Evolutionary conservation across 805 yeast genomes (phyloP).

Genomic region (Yamadazyma kitorensis): DNA sequence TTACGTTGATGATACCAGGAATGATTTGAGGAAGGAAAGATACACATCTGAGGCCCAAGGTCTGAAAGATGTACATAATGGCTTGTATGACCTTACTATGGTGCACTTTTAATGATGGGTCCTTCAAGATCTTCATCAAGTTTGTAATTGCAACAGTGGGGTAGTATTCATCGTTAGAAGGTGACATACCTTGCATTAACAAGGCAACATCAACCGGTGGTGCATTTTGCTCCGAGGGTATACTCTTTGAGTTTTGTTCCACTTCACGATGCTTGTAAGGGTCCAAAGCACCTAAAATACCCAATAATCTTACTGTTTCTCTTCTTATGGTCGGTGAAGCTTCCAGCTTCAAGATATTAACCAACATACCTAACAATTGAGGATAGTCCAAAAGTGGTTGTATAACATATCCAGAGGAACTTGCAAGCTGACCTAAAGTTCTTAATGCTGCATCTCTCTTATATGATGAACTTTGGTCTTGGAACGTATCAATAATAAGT

Average conservation of each 20-base stretch:
- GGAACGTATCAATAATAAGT: slow-evolving; percentile 77
- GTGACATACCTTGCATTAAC: slow-evolving; percentile 91
- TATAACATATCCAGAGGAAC: slow-evolving; percentile 92
- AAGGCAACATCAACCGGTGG: slow-evolving; percentile 89
- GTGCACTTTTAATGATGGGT: slow-evolving; percentile 78
- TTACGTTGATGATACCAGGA: slow-evolving; percentile 82
- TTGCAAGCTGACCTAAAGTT: slow-evolving; percentile 83
- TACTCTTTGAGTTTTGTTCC: slow-evolving; percentile 61
- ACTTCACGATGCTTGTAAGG: slow-evolving; percentile 94
- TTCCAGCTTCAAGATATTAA: slow-evolving; percentile 79
- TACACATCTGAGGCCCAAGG: slow-evolving; percentile 84
- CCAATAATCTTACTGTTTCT: slow-evolving; percentile 85
- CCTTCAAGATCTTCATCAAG: slow-evolving; percentile 78
- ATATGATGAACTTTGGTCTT: slow-evolving; percentile 85
- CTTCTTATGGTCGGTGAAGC: slow-evolving; percentile 69
- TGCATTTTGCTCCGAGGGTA: slow-evolving; percentile 71
- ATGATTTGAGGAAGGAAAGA: slow-evolving; percentile 84
- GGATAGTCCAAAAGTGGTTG: slow-evolving; percentile 93
- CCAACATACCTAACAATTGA: slow-evolving; percentile 75
- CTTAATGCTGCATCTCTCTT: slow-evolving; percentile 88
- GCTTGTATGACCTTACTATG: slow-evolving; percentile 95
- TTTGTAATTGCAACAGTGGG: slow-evolving; percentile 93
- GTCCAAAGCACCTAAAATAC: slow-evolving; percentile 94
- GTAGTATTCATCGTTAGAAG: slow-evolving; percentile 87
- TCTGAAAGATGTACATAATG: slow-evolving; percentile 84